Evolutionary conservation across 148 eudicot genomes (phyloP), one percentile per base, ranked within the genome.

Genomic region (Salicornia ramosissima): DNA sequence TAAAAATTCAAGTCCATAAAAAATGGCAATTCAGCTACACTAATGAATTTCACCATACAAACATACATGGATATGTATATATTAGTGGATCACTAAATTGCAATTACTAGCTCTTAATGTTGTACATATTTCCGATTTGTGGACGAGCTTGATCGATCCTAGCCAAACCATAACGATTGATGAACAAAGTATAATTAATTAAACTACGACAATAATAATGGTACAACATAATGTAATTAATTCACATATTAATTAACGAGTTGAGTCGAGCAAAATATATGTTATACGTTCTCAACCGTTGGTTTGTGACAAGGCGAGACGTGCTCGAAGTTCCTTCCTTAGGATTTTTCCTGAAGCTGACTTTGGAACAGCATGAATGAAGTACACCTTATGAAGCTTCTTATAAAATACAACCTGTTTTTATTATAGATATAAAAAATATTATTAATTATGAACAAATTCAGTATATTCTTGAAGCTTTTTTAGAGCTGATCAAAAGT

Each of bases 361-460:
- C 85, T 91, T 91, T 30, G 97, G 97, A 75, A 91, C 87, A 11
- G 88, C 78, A 8, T 80, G 78, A 40, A 86, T 80, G 70, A 91
- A 91, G 80, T 85, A 86, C 21, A 91, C 97, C 76, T 68, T 87
- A 82, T 91, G 96, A 72, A 91, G 65, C 74, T 81, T 89, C 87
- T 91, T 91, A 85, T 91, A 91, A 64, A 87, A 90, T 46, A 90
- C 92, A 65, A 87, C 96, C 95, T 89, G 83, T 28, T 22, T 40
- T 19, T 18, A 24, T 0, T 1, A 22, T 10, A 55, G 18, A 28
- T 2, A n/a, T n/a, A n/a, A n/a, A n/a, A 3, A 12, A 10, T 25
- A 59, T 59, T 59, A 49, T 49, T 49, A 51, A 19, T 51, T 18
- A 61, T 61, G n/a, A 61, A 26, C 16, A 36, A 36, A 36, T 36